Conservation (phyloP, 2,329 filamentous ascomycete genomes). For the Chaetomiaceae sp. region DNA sequence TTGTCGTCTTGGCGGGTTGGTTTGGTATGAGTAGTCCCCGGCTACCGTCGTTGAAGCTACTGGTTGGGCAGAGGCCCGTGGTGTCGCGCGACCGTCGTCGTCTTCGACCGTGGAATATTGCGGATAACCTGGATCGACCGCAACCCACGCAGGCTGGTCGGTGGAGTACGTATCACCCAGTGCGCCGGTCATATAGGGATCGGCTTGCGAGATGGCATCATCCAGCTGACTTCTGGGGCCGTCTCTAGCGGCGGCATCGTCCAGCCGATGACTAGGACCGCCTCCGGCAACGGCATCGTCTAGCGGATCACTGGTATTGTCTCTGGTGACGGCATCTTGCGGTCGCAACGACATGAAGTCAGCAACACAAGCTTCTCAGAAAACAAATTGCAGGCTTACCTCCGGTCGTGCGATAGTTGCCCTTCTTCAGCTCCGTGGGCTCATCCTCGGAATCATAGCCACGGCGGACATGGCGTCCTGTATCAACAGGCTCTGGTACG, state of each 20-base stretch:
- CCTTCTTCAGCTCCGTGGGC: neutral
- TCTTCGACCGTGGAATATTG: neutral
- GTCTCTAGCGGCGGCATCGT: too few species aligned
- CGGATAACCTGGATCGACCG: neutral
- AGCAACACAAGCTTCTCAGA: neutral
- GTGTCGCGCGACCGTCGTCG: conserved; percentile 2
- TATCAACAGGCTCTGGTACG: neutral
- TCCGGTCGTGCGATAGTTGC: neutral
- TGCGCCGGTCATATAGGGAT: conserved; percentile 3
- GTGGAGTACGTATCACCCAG: neutral
- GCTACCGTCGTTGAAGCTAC: neutral
- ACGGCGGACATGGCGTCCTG: neutral
- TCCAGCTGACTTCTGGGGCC: too few species aligned
- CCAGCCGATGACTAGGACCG: too few species aligned
- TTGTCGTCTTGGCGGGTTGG: neutral
- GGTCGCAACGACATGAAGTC: neutral
- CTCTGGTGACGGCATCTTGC: neutral
- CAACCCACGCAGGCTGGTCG: neutral
- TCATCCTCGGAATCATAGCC: neutral
- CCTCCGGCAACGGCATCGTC: too few species aligned
- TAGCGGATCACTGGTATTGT: neutral
- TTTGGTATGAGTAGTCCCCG: neutral
- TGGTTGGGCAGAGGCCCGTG: neutral
- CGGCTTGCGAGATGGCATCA: neutral
- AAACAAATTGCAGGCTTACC: neutral